A percentile compares a stretch with the other conserved stretches of the same genome.
Conservation (phyloP, 805 yeast species). For the Pichia deserticola region DNA sequence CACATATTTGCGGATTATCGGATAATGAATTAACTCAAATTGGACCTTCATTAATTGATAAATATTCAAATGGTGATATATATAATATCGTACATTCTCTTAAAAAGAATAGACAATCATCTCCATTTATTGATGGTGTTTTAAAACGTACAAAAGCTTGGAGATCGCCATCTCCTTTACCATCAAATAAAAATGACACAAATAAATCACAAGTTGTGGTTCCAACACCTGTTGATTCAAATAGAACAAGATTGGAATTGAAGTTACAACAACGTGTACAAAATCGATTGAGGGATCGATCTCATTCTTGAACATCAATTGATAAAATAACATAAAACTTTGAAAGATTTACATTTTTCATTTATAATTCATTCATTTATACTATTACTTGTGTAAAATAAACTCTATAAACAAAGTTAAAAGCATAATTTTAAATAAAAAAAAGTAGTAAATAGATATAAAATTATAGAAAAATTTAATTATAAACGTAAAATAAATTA, state of each 20-base stretch:
- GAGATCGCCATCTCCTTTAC: neutral
- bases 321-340: neutral
- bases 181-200: neutral
- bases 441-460: too few relatives aligned
- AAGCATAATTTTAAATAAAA: too few relatives aligned
- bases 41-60: slow-evolving; percentile 7
- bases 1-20: slow-evolving; percentile 9
- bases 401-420: too few relatives aligned
- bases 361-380: too few relatives aligned
- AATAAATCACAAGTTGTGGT: neutral
- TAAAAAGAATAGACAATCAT: neutral
- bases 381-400: too few relatives aligned
- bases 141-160: slow-evolving; percentile 5
- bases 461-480: too few relatives aligned
- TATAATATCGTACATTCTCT: neutral
- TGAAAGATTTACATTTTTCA: neutral
- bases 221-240: slow-evolving; percentile 20
- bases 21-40: slow-evolving; percentile 4
- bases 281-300: slow-evolving; percentile 21
- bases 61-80: slow-evolving; percentile 9
- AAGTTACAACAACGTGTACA: slow-evolving; percentile 39
- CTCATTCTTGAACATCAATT: neutral
- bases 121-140: slow-evolving; percentile 2
- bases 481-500: too few relatives aligned
- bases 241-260: slow-evolving; percentile 42